phyloP scores from a whole-genome alignment of 2,329 filamentous ascomycete genomes.

The Fusarium caatingaense region DNA sequence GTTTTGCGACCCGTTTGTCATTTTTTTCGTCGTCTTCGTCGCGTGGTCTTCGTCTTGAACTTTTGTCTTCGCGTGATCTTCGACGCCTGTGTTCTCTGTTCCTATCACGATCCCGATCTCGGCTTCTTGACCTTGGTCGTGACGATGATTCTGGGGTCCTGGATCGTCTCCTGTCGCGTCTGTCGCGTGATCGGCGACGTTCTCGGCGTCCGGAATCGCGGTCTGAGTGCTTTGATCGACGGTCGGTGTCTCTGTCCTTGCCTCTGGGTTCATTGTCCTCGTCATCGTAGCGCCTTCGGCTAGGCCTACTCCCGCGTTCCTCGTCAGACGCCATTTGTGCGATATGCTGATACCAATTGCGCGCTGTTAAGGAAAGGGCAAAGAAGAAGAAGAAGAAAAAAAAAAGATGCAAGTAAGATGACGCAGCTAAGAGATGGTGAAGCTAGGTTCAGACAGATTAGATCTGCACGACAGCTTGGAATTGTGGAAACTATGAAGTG shows the following conservation, averaged over 20 bases:
- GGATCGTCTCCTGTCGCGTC: slow-evolving; percentile 49
- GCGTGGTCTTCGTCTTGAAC: slow-evolving; percentile 43
- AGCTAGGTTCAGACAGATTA: slow-evolving; percentile 8
- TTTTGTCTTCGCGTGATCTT: slow-evolving; percentile 50
- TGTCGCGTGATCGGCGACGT: slow-evolving; percentile 47
- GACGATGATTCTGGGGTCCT: slow-evolving; percentile 47
- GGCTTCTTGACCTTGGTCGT: slow-evolving; percentile 43
- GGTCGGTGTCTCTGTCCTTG: slow-evolving; percentile 32
- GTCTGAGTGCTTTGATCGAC: slow-evolving; percentile 40
- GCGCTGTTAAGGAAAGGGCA: not conserved
- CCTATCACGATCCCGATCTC: slow-evolving; percentile 43
- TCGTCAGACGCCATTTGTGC: slow-evolving; percentile 46
- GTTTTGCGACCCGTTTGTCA: slow-evolving; percentile 40
- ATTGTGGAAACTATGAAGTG: slow-evolving; percentile 17
- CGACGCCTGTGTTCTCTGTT: slow-evolving; percentile 45
- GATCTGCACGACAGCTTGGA: slow-evolving; percentile 24
- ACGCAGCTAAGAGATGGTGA: slow-evolving; percentile 18
- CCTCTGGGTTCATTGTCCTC: slow-evolving; percentile 32
- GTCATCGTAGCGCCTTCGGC: slow-evolving; percentile 36
- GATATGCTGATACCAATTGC: not conserved
- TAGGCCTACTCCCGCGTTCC: slow-evolving; percentile 34
- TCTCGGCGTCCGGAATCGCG: slow-evolving; percentile 43
- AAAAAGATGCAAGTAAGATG: slow-evolving; percentile 15
- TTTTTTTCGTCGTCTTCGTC: slow-evolving; percentile 34
- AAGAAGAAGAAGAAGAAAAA: not conserved